Percentiles rank a stretch among this genome's conserved stretches.
These are phyloP conservation scores for Carpinus fangiana DNA, from an alignment of 306 rosid genomes.

Conservation along the genomic window DNA sequence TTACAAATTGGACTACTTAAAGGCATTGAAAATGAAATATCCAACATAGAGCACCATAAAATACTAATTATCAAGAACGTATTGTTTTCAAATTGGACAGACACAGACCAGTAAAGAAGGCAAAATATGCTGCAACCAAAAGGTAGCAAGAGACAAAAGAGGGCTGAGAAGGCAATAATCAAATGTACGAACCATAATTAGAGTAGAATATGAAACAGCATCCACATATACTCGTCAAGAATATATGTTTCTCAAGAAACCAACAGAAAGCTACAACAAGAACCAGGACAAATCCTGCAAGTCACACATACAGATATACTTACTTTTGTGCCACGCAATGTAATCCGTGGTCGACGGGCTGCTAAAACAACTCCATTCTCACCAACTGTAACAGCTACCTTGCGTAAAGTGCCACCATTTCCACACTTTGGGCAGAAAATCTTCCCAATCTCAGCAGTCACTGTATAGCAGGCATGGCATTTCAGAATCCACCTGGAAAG, in stretches of 20 bases:
- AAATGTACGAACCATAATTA: not conserved
- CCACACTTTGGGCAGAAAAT: conserved; percentile 97
- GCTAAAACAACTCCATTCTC: conserved; percentile 85
- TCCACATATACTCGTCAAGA: not conserved
- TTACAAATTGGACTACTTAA: not conserved
- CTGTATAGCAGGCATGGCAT: conserved; percentile 86
- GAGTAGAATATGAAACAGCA: not conserved
- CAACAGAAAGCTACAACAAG: not conserved
- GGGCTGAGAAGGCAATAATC: not conserved
- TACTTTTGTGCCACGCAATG: conserved; percentile 93
- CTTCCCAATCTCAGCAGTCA: conserved; percentile 83
- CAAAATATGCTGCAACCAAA: not conserved
- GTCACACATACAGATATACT: conserved; percentile 15
- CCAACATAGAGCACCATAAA: not conserved
- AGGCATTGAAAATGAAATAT: not conserved
- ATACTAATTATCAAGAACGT: not conserved
- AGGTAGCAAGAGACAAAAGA: not conserved
- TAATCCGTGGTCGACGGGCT: conserved; percentile 67
- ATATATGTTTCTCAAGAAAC: not conserved
- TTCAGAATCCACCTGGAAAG: conserved; percentile 84
- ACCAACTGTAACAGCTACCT: conserved; percentile 96
- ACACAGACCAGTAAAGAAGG: not conserved
- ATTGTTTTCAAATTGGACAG: not conserved
- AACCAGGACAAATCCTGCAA: not conserved
- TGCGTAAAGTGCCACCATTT: conserved; percentile 94